Base-by-base conservation (phyloP, 148 eudicot species). In the Rhododendron griersonianum region DNA sequence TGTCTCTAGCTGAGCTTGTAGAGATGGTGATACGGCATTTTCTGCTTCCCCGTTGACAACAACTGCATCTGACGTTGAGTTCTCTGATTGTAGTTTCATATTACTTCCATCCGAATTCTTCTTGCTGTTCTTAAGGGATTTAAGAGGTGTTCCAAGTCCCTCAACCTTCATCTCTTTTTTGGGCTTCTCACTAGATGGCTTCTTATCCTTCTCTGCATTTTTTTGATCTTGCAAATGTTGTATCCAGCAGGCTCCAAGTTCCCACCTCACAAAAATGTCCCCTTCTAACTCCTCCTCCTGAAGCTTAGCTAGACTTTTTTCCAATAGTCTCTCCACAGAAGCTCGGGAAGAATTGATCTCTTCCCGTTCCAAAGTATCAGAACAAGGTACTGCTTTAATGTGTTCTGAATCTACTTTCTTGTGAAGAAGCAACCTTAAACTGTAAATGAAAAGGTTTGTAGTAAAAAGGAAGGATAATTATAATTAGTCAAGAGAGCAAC, bases 191-290 rank as follows among this genome's bases (percentile, higher is more conserved):
- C 61, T 65, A 85, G 98, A 87, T 33, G 89, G 81, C 87, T 94
- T 95, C 91, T 94, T 98, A 80, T 94, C 98, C 85, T 98, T 98
- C 80, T 94, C 99, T 59, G 94, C 50, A 87, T 87, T 94, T 53
- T 94, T 94, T 89, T 98, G 97, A 87, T 98, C 99, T 90, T 98
- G 98, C 86, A 98, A 91, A 91, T 98, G 99, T 84, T 98, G 99
- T 85, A 98, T 91, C 99, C 99, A 98, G 88, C 99, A 98, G 81
- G 98, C 99, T 88, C 99, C 99, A 78, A 98, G 94, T 91, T 98
- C 99, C 99, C 99, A 98, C 93, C 99, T 94, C 84, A 92, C 90
- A 63, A 92, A 94, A 86, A 84, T 85, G 61, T 95, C 95, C 82
- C 87, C 90, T 85, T 88, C 90, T 83, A 84, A 79, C 71, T 91